These are phyloP conservation scores for Sporothrix euskadiensis DNA, from an alignment of 2,329 filamentous ascomycete genomes.

Conservation along the genomic window DNA sequence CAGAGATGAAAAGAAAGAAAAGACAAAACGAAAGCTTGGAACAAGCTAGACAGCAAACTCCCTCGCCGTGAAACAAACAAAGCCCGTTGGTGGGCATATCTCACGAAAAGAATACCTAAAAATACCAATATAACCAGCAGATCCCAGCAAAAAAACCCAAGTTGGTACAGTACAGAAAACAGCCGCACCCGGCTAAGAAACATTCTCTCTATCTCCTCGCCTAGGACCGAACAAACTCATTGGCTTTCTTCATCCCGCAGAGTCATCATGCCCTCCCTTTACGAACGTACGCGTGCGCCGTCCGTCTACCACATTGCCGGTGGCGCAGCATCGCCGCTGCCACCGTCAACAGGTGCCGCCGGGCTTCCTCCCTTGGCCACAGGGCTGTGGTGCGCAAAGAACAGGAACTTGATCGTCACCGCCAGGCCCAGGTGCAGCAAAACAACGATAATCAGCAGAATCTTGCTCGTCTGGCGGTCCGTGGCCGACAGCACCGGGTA, in stretches of 20 bases:
- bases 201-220: neutral
- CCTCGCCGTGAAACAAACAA: neutral
- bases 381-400: constrained; percentile 82
- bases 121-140: neutral
- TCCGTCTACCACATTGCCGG: constrained; percentile 32
- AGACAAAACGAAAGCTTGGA: neutral
- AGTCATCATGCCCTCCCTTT: too few relatives aligned
- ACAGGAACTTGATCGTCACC: constrained; percentile 92
- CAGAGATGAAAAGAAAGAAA: neutral
- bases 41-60: constrained; percentile 6
- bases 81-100: neutral
- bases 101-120: neutral
- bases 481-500: constrained; percentile 92
- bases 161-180: neutral
- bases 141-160: neutral
- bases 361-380: constrained; percentile 26
- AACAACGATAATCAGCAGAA: constrained; percentile 80
- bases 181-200: neutral
- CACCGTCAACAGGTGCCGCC: neutral
- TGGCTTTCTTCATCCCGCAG: neutral
- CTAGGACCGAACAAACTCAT: neutral
- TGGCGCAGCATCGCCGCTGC: constrained; percentile 23
- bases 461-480: constrained; percentile 87
- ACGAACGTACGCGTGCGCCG: neutral
- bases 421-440: constrained; percentile 84